A percentile compares a stretch with the other conserved stretches of the same genome.
Evolutionary conservation across 176 grass and related monocot genomes (phyloP).

Genomic region (Pontederia crassipes): DNA sequence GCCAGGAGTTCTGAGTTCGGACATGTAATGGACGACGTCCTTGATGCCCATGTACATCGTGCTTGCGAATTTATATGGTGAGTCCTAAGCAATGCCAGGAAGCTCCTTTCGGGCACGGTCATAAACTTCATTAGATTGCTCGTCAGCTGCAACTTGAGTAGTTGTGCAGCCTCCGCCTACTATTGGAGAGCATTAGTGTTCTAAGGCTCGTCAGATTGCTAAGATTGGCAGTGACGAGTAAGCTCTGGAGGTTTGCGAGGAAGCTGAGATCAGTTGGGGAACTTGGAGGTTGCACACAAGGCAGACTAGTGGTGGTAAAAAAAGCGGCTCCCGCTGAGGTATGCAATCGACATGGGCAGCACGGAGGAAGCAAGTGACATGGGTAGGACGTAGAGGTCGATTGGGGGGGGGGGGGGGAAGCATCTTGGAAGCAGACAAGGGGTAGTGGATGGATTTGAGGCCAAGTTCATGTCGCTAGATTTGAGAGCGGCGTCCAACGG

Average conservation of each 20-base stretch:
- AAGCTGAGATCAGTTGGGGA: background rate
- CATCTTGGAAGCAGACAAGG: no score
- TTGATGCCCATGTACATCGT: background rate
- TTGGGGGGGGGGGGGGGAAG: no score
- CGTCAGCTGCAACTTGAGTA: conserved; percentile 11
- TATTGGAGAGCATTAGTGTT: background rate
- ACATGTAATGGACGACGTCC: background rate
- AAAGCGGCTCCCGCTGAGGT: no score
- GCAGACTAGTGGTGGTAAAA: no score
- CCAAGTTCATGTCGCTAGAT: no score
- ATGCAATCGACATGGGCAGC: no score
- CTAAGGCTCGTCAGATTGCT: background rate
- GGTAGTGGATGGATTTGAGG: no score
- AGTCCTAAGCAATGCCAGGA: background rate
- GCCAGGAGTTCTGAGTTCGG: background rate
- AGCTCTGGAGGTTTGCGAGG: background rate
- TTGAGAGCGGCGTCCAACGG: no score
- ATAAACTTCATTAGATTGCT: background rate
- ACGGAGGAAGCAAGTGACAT: no score
- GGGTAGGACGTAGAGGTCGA: no score
- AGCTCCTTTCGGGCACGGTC: background rate
- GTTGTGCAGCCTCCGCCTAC: background rate
- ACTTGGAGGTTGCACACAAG: no score
- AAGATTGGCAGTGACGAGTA: background rate
- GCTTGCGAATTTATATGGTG: background rate